These are phyloP conservation scores for Aaosphaeria pasadenensis DNA, from an alignment of 2,329 filamentous ascomycete genomes.

Conservation along the genomic window DNA sequence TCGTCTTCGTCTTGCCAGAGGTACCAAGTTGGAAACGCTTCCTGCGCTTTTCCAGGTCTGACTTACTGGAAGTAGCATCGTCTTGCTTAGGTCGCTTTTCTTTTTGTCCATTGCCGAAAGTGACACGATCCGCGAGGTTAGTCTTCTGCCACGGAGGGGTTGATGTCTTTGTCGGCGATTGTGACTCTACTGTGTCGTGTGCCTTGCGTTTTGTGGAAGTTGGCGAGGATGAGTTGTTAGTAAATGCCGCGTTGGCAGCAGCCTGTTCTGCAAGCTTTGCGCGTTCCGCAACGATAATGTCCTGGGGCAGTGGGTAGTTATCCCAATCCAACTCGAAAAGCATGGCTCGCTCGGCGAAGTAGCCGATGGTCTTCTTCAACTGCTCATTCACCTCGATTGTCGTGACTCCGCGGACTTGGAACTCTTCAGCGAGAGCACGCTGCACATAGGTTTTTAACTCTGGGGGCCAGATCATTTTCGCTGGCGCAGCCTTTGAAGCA, in stretches of 20 bases:
- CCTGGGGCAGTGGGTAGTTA: slow-evolving; percentile 76
- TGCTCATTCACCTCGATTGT: slow-evolving; percentile 73
- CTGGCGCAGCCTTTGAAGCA: neutral
- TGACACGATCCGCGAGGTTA: slow-evolving; percentile 72
- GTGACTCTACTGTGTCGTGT: slow-evolving; percentile 49
- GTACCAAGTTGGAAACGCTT: slow-evolving; percentile 71
- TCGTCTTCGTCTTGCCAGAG: slow-evolving; percentile 51
- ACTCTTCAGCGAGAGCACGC: slow-evolving; percentile 76
- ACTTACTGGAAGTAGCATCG: slow-evolving; percentile 69
- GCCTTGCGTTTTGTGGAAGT: slow-evolving; percentile 77
- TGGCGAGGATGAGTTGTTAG: slow-evolving; percentile 27
- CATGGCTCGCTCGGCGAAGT: slow-evolving; percentile 70
- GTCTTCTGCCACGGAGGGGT: slow-evolving; percentile 71
- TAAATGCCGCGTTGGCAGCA: slow-evolving; percentile 10
- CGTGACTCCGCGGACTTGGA: slow-evolving; percentile 48
- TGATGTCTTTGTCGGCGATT: slow-evolving; percentile 47
- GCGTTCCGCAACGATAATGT: slow-evolving; percentile 58
- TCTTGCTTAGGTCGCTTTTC: slow-evolving; percentile 49
- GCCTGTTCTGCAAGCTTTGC: slow-evolving; percentile 20
- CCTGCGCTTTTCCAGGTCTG: slow-evolving; percentile 81
- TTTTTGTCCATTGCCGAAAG: slow-evolving; percentile 51
- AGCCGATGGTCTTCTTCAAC: slow-evolving; percentile 80
- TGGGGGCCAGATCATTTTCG: neutral
- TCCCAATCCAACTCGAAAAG: slow-evolving; percentile 81
- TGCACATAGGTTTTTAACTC: slow-evolving; percentile 65